Evolutionary conservation across 2,329 filamentous ascomycete species (phyloP).

Genomic region (Cladosporium oxysporum): DNA sequence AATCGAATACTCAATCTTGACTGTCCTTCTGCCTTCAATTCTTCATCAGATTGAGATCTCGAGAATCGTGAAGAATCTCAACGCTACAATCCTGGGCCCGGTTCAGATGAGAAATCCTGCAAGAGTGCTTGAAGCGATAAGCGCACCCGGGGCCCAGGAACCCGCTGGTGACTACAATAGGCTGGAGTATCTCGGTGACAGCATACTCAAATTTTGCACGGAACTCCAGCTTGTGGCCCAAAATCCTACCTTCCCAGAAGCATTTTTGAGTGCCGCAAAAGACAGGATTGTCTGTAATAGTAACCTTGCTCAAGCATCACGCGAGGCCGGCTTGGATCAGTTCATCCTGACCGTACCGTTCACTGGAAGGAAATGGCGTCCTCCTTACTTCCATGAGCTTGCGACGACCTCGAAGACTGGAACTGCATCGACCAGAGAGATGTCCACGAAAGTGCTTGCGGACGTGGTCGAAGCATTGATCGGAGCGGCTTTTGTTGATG

Average conservation of each 20-base stretch:
- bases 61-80: constrained; percentile 64
- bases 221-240: constrained; percentile 64
- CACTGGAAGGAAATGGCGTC: constrained; percentile 71
- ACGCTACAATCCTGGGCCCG: constrained; percentile 52
- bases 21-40: constrained; percentile 70
- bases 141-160: constrained; percentile 61
- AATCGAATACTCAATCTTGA: constrained; percentile 48
- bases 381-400: constrained; percentile 57
- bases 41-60: constrained; percentile 67
- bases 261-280: constrained; percentile 69
- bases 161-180: constrained; percentile 71
- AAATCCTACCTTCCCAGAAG: constrained; percentile 71
- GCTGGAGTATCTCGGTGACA: constrained; percentile 85
- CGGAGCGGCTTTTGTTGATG: constrained; percentile 70
- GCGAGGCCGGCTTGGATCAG: constrained; percentile 64
- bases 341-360: constrained; percentile 73
- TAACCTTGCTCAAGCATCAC: constrained; percentile 66
- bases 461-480: constrained; percentile 87
- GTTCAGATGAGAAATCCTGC: constrained; percentile 56
- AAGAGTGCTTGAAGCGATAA: constrained; percentile 70
- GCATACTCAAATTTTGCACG: constrained; percentile 73
- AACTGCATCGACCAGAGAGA: constrained; percentile 36
- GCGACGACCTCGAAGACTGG: constrained; percentile 31
- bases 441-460: constrained; percentile 79
- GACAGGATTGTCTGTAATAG: constrained; percentile 70